A percentile compares a stretch with the other conserved stretches of the same genome.
Conservation (phyloP, 176 grass and related monocot species). For the Oryza coarctata region DNA sequence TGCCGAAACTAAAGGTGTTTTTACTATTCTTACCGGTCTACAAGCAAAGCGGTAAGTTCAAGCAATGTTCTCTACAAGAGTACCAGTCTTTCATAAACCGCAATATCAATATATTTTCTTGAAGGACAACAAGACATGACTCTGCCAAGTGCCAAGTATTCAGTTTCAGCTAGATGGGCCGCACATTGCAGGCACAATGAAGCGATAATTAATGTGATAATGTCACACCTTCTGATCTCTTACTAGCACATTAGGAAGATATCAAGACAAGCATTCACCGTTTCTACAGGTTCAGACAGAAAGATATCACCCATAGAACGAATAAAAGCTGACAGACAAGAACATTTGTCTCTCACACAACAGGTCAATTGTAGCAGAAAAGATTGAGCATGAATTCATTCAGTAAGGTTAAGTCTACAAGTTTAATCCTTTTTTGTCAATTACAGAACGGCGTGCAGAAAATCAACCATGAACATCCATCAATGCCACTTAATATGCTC, state of each 20-base stretch:
- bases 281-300: not conserved
- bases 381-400: not conserved
- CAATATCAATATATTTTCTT: not conserved
- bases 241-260: too few relatives aligned
- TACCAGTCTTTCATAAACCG: not conserved
- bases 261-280: too few relatives aligned
- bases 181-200: not conserved
- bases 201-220: not conserved
- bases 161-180: not conserved
- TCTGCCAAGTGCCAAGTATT: not conserved
- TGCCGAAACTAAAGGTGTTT: too few relatives aligned
- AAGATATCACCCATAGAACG: not conserved
- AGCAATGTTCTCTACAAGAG: not conserved
- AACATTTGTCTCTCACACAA: not conserved
- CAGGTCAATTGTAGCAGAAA: not conserved
- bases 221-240: not conserved
- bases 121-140: not conserved
- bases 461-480: not conserved
- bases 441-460: not conserved
- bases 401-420: not conserved
- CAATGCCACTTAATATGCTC: constrained; percentile 1
- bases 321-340: not conserved
- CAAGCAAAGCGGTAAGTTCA: too few relatives aligned
- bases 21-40: too few relatives aligned
- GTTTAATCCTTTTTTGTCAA: not conserved